Evolutionary conservation across 1,284 basidiomycete genomes (phyloP).

Genomic region (Leccinum pallidistipes): DNA sequence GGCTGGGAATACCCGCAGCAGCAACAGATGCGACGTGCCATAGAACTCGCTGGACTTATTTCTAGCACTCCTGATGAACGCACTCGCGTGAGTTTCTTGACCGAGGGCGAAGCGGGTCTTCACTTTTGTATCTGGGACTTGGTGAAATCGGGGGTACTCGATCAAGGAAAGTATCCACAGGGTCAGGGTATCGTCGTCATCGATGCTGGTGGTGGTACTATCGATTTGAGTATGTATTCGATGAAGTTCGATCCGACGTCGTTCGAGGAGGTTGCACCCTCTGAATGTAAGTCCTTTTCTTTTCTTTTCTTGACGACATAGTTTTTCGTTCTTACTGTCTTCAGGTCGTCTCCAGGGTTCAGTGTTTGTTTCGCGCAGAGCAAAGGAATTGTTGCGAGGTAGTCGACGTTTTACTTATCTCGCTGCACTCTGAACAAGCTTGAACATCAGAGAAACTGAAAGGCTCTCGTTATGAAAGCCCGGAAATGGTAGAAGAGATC

Average conservation of each 20-base stretch:
- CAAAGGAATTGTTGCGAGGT: slow-evolving; percentile 38
- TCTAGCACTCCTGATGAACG: slow-evolving; percentile 19
- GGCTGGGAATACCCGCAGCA: slow-evolving; percentile 36
- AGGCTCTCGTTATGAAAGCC: slow-evolving; percentile 16
- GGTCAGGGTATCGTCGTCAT: slow-evolving; percentile 44
- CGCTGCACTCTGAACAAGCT: not conserved
- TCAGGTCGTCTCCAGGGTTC: slow-evolving; percentile 36
- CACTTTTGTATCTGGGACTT: slow-evolving; percentile 45
- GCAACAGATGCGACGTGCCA: slow-evolving; percentile 36
- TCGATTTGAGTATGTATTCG: slow-evolving; percentile 1
- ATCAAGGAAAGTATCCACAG: slow-evolving; percentile 6
- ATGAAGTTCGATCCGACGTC: slow-evolving; percentile 23
- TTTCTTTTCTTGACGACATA: slow-evolving; percentile 15
- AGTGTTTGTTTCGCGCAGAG: slow-evolving; percentile 42
- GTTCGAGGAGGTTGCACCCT: not conserved
- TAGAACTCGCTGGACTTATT: slow-evolving; percentile 34
- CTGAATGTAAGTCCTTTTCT: slow-evolving; percentile 1
- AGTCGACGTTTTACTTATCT: not conserved
- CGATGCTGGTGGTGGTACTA: not conserved
- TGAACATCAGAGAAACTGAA: slow-evolving; percentile 11
- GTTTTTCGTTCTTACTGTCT: slow-evolving; percentile 33
- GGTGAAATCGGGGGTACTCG: slow-evolving; percentile 26
- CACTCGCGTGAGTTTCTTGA: slow-evolving; percentile 42
- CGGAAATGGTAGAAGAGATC: slow-evolving; percentile 34
- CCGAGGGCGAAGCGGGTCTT: slow-evolving; percentile 50